Conservation (phyloP, 257 asterid genomes). For the Ilex asprella region DNA sequence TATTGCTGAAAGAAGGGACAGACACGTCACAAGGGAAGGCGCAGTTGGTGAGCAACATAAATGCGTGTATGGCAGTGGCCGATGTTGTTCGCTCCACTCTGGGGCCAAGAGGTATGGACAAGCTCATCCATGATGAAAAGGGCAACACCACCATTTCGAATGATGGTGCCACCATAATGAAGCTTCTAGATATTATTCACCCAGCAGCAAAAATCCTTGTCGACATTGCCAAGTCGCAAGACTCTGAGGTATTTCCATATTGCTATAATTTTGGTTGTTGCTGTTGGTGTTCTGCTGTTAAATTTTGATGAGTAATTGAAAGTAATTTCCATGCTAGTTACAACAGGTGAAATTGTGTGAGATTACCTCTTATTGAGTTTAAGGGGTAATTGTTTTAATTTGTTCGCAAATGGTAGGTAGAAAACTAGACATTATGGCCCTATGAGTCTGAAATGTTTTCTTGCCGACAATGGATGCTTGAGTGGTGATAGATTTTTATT, state of each 20-base stretch:
- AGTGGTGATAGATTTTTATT: too few species aligned
- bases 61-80: constrained; percentile 84
- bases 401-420: too few species aligned
- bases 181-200: constrained; percentile 93
- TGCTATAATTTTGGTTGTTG: not conserved
- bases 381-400: too few species aligned
- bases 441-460: too few species aligned
- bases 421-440: too few species aligned
- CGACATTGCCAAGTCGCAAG: constrained; percentile 98
- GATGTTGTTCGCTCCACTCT: constrained; percentile 91
- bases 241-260: constrained; percentile 64
- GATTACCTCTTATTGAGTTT: too few species aligned
- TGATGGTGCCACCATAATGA: constrained; percentile 99
- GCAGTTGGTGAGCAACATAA: constrained; percentile 87
- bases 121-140: constrained; percentile 97
- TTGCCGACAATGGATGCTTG: too few species aligned
- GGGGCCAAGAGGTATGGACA: constrained; percentile 99
- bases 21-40: constrained; percentile 98
- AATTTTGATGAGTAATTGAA: not conserved
- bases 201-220: constrained; percentile 98
- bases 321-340: too few species aligned
- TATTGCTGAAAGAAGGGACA: constrained; percentile 95
- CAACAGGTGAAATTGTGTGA: too few species aligned
- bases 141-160: constrained; percentile 94
- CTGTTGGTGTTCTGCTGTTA: not conserved